Percentiles rank a stretch among this genome's conserved stretches.
These are phyloP conservation scores for Globisporangium abappressorium DNA, from an alignment of 352 stramenopile genomes.

Conservation along the genomic window DNA sequence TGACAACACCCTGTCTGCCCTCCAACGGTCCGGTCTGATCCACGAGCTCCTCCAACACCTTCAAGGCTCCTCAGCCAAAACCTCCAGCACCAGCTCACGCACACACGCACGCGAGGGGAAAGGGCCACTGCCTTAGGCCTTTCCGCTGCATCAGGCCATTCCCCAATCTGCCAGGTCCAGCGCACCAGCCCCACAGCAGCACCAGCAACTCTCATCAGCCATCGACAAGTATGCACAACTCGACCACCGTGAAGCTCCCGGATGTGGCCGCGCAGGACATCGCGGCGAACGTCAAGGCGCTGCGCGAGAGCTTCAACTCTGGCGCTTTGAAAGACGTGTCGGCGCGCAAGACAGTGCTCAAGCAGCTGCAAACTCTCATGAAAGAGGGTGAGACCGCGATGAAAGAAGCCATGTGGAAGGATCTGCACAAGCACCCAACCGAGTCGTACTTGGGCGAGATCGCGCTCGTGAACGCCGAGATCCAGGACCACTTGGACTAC, in stretches of 20 bases:
- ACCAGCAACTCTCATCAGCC: not conserved
- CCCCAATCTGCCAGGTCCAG: not conserved
- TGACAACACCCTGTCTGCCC: not conserved
- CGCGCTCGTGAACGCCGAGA: slow-evolving; percentile 45
- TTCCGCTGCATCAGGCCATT: not conserved
- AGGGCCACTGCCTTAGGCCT: not conserved
- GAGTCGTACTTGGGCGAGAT: slow-evolving; percentile 67
- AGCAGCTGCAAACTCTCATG: slow-evolving; percentile 46
- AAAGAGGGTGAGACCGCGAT: slow-evolving; percentile 44
- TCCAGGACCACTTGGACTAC: slow-evolving; percentile 79
- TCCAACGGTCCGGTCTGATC: not conserved
- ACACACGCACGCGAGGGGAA: not conserved
- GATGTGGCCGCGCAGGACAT: slow-evolving; percentile 58
- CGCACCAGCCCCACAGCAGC: not conserved
- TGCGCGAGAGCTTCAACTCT: slow-evolving; percentile 46
- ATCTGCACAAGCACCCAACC: slow-evolving; percentile 68
- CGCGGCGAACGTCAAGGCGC: slow-evolving; percentile 36
- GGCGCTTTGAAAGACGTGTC: slow-evolving; percentile 44
- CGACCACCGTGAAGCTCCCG: slow-evolving; percentile 18
- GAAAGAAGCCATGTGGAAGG: slow-evolving; percentile 52
- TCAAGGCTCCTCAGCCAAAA: not conserved
- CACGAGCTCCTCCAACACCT: not conserved
- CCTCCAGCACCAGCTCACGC: not conserved
- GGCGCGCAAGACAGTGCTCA: slow-evolving; percentile 42
- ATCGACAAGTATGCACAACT: slow-evolving; percentile 2